Percentiles rank a stretch among this genome's conserved stretches.
Conservation (phyloP, 164 flowering plant genomes). For the Berberis thunbergii region DNA sequence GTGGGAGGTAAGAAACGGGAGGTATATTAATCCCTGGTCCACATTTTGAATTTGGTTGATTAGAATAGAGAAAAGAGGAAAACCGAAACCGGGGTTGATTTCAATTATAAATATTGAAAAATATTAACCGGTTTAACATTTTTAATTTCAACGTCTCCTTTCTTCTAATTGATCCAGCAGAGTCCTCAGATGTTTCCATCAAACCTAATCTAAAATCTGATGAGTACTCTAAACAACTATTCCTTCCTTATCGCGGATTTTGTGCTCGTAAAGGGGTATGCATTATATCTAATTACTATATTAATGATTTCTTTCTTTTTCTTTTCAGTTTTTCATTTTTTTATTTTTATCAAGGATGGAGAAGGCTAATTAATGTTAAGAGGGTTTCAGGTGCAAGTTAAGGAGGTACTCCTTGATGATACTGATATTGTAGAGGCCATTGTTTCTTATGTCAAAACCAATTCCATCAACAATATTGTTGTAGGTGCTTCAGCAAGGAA, state of each 20-base stretch:
- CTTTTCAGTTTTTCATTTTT: neutral
- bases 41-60: no score
- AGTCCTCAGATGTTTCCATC: neutral
- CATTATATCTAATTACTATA: neutral
- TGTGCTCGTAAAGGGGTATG: conserved; percentile 26
- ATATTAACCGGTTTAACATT: no score
- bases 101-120: no score
- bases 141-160: neutral
- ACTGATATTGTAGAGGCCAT: conserved; percentile 40
- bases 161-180: neutral
- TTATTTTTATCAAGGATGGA: neutral
- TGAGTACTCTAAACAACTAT: conserved; percentile 11
- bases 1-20: no score
- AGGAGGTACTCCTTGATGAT: conserved; percentile 65
- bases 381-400: conserved; percentile 36
- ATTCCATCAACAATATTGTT: conserved; percentile 37
- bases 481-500: conserved; percentile 59
- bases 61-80: no score
- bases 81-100: no score
- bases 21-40: no score
- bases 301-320: neutral
- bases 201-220: neutral
- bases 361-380: neutral
- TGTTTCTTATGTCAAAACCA: conserved; percentile 32
- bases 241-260: conserved; percentile 20